Evolutionary conservation across 1,139 yeast species (phyloP).

Genomic region (Sugiyamaella castrensis): DNA sequence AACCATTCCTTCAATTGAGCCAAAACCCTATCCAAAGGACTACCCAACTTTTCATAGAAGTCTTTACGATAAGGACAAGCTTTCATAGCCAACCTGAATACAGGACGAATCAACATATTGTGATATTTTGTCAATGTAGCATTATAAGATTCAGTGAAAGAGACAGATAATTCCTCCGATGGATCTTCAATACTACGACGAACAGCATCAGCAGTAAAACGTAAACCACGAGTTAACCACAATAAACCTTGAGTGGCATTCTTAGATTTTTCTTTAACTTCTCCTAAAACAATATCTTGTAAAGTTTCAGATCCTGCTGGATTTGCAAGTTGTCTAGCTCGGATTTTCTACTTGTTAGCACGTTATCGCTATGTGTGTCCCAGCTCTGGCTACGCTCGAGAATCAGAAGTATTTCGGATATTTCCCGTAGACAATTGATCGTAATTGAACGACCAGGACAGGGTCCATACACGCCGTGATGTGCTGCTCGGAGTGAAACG

Average conservation of each 20-base stretch:
- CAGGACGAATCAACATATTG: slow-evolving; percentile 76
- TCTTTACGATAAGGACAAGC: slow-evolving; percentile 92
- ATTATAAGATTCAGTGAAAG: slow-evolving; percentile 79
- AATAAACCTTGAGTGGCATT: slow-evolving; percentile 89
- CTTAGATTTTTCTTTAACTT: slow-evolving; percentile 61
- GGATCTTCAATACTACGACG: slow-evolving; percentile 64
- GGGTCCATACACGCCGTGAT: too few species aligned
- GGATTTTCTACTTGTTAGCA: slow-evolving; percentile 49
- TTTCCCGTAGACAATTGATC: too few species aligned
- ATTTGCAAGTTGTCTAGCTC: slow-evolving; percentile 60
- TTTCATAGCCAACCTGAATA: slow-evolving; percentile 91
- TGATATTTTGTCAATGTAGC: slow-evolving; percentile 81
- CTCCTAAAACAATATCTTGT: slow-evolving; percentile 69
- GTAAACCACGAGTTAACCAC: slow-evolving; percentile 80
- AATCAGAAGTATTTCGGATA: too few species aligned
- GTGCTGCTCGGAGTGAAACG: not conserved
- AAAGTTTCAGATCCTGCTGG: slow-evolving; percentile 65
- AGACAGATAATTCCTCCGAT: slow-evolving; percentile 64
- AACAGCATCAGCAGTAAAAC: slow-evolving; percentile 86
- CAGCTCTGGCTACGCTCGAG: too few species aligned
- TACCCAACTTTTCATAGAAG: slow-evolving; percentile 76
- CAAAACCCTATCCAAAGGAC: slow-evolving; percentile 51
- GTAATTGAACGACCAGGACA: too few species aligned
- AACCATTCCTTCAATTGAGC: slow-evolving; percentile 72
- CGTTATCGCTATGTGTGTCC: too few species aligned